phyloP scores from a whole-genome alignment of 768 basidiomycete genomes.

The Phlegmacium glaucopus region DNA sequence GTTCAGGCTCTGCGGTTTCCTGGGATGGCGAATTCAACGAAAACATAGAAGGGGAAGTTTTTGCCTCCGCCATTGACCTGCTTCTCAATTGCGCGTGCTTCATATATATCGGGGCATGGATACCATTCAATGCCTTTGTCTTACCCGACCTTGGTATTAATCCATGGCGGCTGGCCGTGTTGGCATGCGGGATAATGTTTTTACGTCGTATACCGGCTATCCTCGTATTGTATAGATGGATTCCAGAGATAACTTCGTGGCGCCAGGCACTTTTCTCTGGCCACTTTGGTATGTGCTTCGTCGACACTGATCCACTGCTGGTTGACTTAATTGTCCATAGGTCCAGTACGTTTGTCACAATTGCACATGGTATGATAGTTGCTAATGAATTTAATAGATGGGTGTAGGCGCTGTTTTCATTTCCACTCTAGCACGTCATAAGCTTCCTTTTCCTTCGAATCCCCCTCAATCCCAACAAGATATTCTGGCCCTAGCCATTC shows the following conservation, averaged over 20 bases:
- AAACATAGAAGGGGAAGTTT: constrained; percentile 80
- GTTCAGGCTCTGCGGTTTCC: constrained; percentile 76
- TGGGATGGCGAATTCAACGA: constrained; percentile 86
- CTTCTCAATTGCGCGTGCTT: constrained; percentile 80
- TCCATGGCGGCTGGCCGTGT: constrained; percentile 67
- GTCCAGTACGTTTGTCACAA: too few species aligned
- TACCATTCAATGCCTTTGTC: constrained; percentile 62
- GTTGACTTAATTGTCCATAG: not conserved
- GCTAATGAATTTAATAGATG: constrained; percentile 48
- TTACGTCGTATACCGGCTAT: constrained; percentile 82
- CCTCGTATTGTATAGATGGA: constrained; percentile 71
- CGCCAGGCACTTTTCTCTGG: constrained; percentile 87
- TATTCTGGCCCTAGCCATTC: constrained; percentile 62
- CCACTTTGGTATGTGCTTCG: constrained; percentile 66
- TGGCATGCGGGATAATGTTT: constrained; percentile 65
- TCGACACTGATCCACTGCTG: not conserved
- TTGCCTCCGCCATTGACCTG: constrained; percentile 89
- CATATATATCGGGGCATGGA: constrained; percentile 86
- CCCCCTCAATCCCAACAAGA: constrained; percentile 72
- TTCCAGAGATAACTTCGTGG: constrained; percentile 86
- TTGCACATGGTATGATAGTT: constrained; percentile 18
- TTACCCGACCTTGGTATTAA: constrained; percentile 53
- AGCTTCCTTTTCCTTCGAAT: constrained; percentile 50
- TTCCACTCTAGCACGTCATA: constrained; percentile 63
- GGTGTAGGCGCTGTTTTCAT: constrained; percentile 93